These are phyloP conservation scores for Gardenia jasminoides DNA, from an alignment of 257 asterid genomes.

Conservation along the genomic window DNA sequence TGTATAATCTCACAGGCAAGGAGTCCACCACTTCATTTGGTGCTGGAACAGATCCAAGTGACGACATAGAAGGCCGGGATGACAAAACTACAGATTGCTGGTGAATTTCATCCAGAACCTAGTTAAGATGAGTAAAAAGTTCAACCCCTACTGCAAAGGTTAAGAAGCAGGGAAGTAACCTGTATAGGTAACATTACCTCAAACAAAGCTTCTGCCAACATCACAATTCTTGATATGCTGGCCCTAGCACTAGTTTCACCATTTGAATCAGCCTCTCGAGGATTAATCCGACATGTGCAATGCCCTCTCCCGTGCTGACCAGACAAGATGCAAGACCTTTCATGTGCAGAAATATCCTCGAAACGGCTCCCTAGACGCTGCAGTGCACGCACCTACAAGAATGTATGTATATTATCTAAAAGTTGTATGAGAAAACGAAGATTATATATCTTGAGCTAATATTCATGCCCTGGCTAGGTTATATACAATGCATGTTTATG, in stretches of 20 bases:
- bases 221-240: slow-evolving; percentile 85
- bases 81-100: slow-evolving; percentile 91
- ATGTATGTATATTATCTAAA: background rate
- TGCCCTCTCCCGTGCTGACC: slow-evolving; percentile 83
- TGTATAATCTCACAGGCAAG: slow-evolving; percentile 61
- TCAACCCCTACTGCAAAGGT: slow-evolving; percentile 30
- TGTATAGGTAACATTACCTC: slow-evolving; percentile 61
- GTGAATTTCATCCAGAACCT: slow-evolving; percentile 99
- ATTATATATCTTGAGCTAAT: background rate
- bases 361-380: slow-evolving; percentile 90
- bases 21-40: slow-evolving; percentile 85
- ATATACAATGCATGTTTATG: background rate
- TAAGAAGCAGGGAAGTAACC: background rate
- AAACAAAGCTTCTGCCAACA: slow-evolving; percentile 94
- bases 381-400: slow-evolving; percentile 74
- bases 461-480: background rate
- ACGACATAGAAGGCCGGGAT: slow-evolving; percentile 73
- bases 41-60: slow-evolving; percentile 90
- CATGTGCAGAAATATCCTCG: slow-evolving; percentile 74
- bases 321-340: slow-evolving; percentile 79
- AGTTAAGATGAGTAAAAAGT: slow-evolving; percentile 42
- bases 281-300: slow-evolving; percentile 58
- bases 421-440: background rate
- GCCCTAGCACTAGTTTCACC: slow-evolving; percentile 73
- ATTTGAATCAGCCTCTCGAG: slow-evolving; percentile 49